Conservation (phyloP, 768 basidiomycete species). For the Macrolepiota albuminosa region DNA sequence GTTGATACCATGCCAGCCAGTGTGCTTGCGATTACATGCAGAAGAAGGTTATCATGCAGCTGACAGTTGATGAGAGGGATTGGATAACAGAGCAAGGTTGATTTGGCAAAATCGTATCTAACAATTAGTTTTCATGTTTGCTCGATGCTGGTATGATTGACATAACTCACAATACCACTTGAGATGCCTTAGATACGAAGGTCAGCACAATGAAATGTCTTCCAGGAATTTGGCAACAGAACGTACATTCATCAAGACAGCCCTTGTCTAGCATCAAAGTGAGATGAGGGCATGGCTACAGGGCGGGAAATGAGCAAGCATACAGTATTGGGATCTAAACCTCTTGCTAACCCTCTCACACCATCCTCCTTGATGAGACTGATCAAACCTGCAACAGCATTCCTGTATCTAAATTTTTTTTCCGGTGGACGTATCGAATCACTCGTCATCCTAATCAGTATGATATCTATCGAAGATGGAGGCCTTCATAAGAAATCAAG, state of each 20-base stretch:
- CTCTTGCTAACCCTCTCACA: constrained; percentile 59
- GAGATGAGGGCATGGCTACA: constrained; percentile 8
- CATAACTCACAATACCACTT: no score
- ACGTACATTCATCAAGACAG: constrained; percentile 16
- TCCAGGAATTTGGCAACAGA: background rate
- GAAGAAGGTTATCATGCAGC: constrained; percentile 56
- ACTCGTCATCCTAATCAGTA: no score
- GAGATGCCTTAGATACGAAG: no score
- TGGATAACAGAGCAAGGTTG: no score
- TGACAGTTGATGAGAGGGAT: constrained; percentile 56
- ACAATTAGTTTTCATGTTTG: no score
- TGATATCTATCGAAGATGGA: no score
- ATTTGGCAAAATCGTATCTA: no score
- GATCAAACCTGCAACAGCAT: constrained; percentile 71
- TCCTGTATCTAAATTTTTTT: constrained; percentile 76
- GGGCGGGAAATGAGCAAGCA: constrained; percentile 19
- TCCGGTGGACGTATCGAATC: no score
- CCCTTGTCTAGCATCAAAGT: constrained; percentile 8
- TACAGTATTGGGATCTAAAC: no score
- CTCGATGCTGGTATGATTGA: no score
- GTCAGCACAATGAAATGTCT: constrained; percentile 3
- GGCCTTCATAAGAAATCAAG: no score
- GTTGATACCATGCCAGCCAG: constrained; percentile 75
- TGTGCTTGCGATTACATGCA: constrained; percentile 66
- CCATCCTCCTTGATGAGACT: constrained; percentile 68